These are phyloP conservation scores for Bipolaris oryzae DNA, from an alignment of 2,329 filamentous ascomycete species.

Conservation along the genomic window DNA sequence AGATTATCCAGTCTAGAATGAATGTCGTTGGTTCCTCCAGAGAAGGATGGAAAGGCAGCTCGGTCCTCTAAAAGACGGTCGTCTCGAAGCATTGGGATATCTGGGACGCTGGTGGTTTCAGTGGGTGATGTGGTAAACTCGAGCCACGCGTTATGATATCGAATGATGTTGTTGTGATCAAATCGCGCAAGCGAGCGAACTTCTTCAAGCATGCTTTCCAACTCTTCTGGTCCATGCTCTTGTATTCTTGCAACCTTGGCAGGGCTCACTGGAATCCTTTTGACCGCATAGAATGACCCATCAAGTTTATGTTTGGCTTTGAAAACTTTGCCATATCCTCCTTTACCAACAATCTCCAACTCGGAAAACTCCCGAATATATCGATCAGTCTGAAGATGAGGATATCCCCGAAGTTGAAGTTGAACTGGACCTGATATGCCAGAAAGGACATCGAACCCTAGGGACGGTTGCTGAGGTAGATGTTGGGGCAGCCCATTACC, in stretches of 20 bases:
- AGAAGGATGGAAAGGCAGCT: conserved; percentile 19
- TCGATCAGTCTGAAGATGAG: conserved; percentile 40
- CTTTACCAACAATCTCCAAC: conserved; percentile 64
- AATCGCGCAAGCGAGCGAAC: conserved; percentile 66
- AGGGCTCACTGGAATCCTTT: conserved; percentile 66
- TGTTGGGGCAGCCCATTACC: conserved; percentile 10
- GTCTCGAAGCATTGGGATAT: conserved; percentile 18
- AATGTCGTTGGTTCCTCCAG: conserved; percentile 17
- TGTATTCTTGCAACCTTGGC: conserved; percentile 60
- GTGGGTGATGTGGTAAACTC: conserved; percentile 51
- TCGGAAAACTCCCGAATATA: conserved; percentile 44
- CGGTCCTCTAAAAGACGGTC: conserved; percentile 35
- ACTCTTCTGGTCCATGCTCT: conserved; percentile 57
- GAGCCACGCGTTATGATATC: conserved; percentile 70
- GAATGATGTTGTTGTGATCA: conserved; percentile 69
- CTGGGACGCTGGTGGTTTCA: conserved; percentile 13
- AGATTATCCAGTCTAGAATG: conserved; percentile 23
- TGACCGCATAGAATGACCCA: conserved; percentile 67
- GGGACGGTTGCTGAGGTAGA: conserved; percentile 19
- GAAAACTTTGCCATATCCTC: conserved; percentile 70
- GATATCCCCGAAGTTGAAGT: conserved; percentile 34
- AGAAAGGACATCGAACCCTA: conserved; percentile 20
- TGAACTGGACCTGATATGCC: conserved; percentile 23
- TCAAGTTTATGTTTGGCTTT: conserved; percentile 67
- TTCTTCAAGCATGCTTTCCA: conserved; percentile 65